phyloP scores from a whole-genome alignment of 306 rosid genomes.

The Pachyrhizus erosus region DNA sequence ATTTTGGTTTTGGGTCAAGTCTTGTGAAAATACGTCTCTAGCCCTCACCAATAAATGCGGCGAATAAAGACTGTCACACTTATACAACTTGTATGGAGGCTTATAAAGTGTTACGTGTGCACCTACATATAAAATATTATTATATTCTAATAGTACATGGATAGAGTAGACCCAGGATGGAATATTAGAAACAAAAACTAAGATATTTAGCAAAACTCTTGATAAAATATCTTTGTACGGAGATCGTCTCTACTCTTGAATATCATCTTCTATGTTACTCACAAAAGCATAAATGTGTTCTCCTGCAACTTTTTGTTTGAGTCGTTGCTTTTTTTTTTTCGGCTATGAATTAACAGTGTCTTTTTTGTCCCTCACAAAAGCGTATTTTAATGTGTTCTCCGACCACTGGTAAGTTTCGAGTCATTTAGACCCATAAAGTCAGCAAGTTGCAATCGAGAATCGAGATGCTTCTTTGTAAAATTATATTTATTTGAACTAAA shows the following conservation, averaged over 20 bases:
- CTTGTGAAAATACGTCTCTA: conserved; percentile 29
- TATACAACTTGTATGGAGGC: conserved; percentile 3
- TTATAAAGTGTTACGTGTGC: too few relatives aligned
- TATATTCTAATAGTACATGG: too few relatives aligned
- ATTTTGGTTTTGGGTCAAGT: neutral
- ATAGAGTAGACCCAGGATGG: too few relatives aligned
- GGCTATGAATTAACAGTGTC: neutral
- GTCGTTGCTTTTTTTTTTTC: neutral
- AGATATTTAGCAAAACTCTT: neutral
- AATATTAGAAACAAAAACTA: neutral
- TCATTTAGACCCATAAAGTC: neutral
- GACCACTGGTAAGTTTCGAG: neutral
- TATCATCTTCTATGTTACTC: neutral
- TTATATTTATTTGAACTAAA: neutral
- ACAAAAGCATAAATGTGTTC: neutral
- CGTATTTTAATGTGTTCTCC: neutral
- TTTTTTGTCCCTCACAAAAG: neutral
- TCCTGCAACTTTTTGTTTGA: neutral
- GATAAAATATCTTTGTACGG: neutral
- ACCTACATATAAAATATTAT: neutral
- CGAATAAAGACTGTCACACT: conserved; percentile 33
- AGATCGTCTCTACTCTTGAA: neutral
- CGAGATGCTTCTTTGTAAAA: neutral
- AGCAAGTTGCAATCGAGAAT: neutral
- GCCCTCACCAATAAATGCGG: conserved; percentile 39